Evolutionary conservation across 805 yeast species (phyloP).

Genomic region (Ogataea henricii): DNA sequence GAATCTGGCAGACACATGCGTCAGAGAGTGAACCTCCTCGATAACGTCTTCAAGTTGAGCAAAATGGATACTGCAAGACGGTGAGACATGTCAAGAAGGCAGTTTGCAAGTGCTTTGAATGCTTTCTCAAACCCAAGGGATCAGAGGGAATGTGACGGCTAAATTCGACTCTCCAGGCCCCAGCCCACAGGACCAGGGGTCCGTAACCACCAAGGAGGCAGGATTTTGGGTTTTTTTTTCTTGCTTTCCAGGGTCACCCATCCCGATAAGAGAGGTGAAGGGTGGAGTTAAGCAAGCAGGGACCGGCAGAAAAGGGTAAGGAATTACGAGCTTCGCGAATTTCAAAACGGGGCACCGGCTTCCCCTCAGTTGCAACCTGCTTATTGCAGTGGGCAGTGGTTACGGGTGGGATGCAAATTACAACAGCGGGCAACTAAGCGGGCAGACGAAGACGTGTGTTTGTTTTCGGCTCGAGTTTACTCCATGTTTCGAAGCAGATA

Average conservation of each 20-base stretch:
- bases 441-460: background rate
- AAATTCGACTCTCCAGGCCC: background rate
- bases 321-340: background rate
- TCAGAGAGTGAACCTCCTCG: slow-evolving; percentile 1
- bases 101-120: background rate
- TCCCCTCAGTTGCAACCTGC: background rate
- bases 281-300: slow-evolving; percentile 1
- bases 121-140: background rate
- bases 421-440: background rate
- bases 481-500: background rate
- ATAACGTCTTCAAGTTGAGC: slow-evolving; percentile 1
- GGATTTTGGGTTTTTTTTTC: background rate
- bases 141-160: background rate
- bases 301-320: slow-evolving; percentile 1
- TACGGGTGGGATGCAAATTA: background rate
- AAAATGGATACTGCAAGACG: background rate
- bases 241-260: slow-evolving; percentile 3
- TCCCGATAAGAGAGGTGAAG: slow-evolving; percentile 1
- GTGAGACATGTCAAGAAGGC: background rate
- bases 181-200: background rate
- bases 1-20: background rate
- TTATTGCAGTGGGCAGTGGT: background rate
- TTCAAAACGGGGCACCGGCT: background rate
- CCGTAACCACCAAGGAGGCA: background rate
- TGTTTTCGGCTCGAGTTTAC: background rate